Evolutionary conservation across 371 early-diverging fungal species (phyloP), one percentile per base, ranked within the genome.

Genomic region (Syncephalastrum contaminatum): DNA sequence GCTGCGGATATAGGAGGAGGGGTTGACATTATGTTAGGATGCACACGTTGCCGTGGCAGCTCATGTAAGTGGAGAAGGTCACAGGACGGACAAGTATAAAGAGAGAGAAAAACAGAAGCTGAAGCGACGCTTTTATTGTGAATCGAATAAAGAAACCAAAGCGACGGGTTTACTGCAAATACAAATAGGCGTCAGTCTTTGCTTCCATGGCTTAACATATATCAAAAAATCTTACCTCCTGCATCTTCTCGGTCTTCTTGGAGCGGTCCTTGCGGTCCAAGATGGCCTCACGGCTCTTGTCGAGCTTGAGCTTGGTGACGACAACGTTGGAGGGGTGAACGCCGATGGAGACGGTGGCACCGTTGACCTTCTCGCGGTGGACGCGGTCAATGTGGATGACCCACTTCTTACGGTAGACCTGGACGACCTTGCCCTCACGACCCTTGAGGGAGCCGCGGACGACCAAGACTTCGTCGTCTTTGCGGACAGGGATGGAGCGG

Each of bases 321-420:
- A 92, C 88, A 57, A 97, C 96, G 83, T 98, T 98, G 81, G 96
- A 96, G 70, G 99, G 96, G 88, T 95, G 92, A 77, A 98, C 85
- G 69, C 95, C 95, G 75, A 97, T 84, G 60, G 88, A 89, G 57
- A 92, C 94, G 67, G 94, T 83, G 66, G 88, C 86, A 77, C 96
- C 96, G 86, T 97, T 98, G 71, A 87, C 90, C 93, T 98, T 98
- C 77, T 98, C 98, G 72, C 89, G 90, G 75, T 80, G 85, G 70
- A 98, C 80, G 72, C 95, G 93, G 73, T 98, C 97, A 64, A 98
- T 87, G 90, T 98, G 93, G 81, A 98, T 97, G 64, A 95, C 90
- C 88, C 88, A 98, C 90, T 95, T 96, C 84, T 93, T 91, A 73
- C 99, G 94, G 93, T 97, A 98, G 73, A 94, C 95, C 64, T 90